Evolutionary conservation across 2,329 filamentous ascomycete genomes (phyloP).

Genomic region (Aspergillus neotritici): DNA sequence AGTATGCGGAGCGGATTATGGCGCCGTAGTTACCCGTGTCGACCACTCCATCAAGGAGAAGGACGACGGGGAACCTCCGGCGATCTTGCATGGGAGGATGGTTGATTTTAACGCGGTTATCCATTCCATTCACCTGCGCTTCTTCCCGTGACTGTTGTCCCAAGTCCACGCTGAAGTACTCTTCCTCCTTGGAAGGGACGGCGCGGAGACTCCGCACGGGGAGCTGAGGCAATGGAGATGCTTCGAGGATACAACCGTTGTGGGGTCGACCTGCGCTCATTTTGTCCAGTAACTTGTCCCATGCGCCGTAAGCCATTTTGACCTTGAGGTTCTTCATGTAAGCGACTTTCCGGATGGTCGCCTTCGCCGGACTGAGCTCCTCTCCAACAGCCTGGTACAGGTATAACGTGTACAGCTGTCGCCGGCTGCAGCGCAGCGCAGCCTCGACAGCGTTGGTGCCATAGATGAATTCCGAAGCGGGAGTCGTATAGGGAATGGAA

Average conservation of each 20-base stretch:
- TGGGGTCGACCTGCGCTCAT: constrained; percentile 79
- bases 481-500: constrained; percentile 66
- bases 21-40: constrained; percentile 89
- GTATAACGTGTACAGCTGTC: constrained; percentile 81
- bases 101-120: constrained; percentile 44
- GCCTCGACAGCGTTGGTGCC: constrained; percentile 75
- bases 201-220: constrained; percentile 57
- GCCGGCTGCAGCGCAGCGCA: constrained; percentile 62
- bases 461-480: constrained; percentile 87
- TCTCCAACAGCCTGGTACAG: constrained; percentile 58
- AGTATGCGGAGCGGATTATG: constrained; percentile 81
- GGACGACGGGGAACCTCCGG: constrained; percentile 35
- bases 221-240: constrained; percentile 70
- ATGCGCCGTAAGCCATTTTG: constrained; percentile 54
- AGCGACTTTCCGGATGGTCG: constrained; percentile 36
- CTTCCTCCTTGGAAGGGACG: constrained; percentile 41
- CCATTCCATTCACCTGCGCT: constrained; percentile 62
- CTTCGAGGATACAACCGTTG: constrained; percentile 83
- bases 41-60: constrained; percentile 48
- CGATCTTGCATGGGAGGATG: constrained; percentile 9
- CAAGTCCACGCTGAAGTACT: constrained; percentile 56
- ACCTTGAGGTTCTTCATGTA: constrained; percentile 48
- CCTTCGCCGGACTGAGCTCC: constrained; percentile 40
- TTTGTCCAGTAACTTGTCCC: constrained; percentile 69
- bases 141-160: constrained; percentile 71